Base-by-base conservation (phyloP, 2,329 filamentous ascomycete genomes). In the Acarospora socialis region DNA sequence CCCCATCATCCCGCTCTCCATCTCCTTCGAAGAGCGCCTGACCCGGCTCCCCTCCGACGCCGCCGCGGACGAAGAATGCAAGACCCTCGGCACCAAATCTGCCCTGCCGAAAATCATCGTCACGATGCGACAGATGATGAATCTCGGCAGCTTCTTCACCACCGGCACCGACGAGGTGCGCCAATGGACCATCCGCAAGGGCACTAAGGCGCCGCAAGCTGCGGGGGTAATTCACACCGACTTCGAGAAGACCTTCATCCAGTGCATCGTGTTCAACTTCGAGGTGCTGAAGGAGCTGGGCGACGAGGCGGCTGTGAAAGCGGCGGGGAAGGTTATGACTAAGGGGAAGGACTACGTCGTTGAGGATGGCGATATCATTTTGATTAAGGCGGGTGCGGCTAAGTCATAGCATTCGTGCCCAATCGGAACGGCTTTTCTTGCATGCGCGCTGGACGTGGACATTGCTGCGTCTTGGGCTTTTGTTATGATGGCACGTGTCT, bases 181-280 rank as follows among this genome's bases (percentile, higher is more conserved):
- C 48, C 90, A 98, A 64, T 98, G 90, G 92, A 98, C 90, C 16
- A 83, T 98, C 54, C 76, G 90, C 37, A 86, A 81, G 51, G 86
- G 84, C 47, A 93, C 79, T 53, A 98, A 98, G 67, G 90, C 90
- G n/a, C 90, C 90, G 12, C 81, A 92, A 52, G 90, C 90, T 28
- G 90, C 90, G 21, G 90, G 90, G 68, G 90, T 98, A 41, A 98
- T 98, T 46, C 90, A 98, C 63, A 82, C 28, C 50, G 90, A 98
- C 56, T 95, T 98, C 45, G 90, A 98, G 61, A 98, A 98, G 76
- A 98, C 92, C 0, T 98, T 98, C 55, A 98, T 98, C 49, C 92
- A 98, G 63, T 80, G 70, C 41, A 70, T 98, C 42, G 84, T 94
- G 18, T 95, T 92, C 65, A 95, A 93, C 65, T 98, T 74, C 61